Evolutionary conservation across 2,329 filamentous ascomycete genomes (phyloP), one percentile per base, ranked within the genome.

Genomic region (Colletotrichum sp.): DNA sequence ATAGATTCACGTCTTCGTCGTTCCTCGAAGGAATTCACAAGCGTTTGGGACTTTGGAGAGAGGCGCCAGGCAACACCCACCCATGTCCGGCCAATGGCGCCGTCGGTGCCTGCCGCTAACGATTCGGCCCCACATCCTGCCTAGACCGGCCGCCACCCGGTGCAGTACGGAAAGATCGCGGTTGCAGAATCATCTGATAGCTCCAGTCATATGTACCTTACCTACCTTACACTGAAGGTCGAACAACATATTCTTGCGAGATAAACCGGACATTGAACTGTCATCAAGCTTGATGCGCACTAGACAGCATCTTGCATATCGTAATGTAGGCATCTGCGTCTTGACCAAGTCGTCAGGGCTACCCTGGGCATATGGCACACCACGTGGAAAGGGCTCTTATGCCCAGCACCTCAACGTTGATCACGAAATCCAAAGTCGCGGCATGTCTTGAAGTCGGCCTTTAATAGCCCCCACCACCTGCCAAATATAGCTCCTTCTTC

Each of bases 381-480:
- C 10, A 44, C 16, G 16, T 18, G 39, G 39, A n/a, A 44, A n/a
- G 39, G 8, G 39, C 39, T n/a, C 18, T n/a, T 44, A 44, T 44
- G 18, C 18, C 18, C 18, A 44, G 39, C 5, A 44, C 39, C 9
- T 0, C 8, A 44, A 44, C 0, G 0, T n/a, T 1, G 39, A 44
- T n/a, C 18, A n/a, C 18, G 1, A 44, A 44, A 2, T 44, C 0
- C 39, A 44, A 44, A n/a, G 18, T 12, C 9, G 18, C 0, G 39
- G 18, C 0, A 44, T 49, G 9, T 7, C 9, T 49, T n/a, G 0
- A 49, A 49, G 3, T 12, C 18, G 39, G 18, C 39, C 4, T n/a
- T n/a, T 6, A 1, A n/a, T 6, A 12, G 39, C 3, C 18, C 39
- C 39, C 18, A 2, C 39, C 39, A 49, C 39, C 39, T 49, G 39